Conservation (phyloP, 2,329 filamentous ascomycete species). For the Ampelomyces quisqualis region DNA sequence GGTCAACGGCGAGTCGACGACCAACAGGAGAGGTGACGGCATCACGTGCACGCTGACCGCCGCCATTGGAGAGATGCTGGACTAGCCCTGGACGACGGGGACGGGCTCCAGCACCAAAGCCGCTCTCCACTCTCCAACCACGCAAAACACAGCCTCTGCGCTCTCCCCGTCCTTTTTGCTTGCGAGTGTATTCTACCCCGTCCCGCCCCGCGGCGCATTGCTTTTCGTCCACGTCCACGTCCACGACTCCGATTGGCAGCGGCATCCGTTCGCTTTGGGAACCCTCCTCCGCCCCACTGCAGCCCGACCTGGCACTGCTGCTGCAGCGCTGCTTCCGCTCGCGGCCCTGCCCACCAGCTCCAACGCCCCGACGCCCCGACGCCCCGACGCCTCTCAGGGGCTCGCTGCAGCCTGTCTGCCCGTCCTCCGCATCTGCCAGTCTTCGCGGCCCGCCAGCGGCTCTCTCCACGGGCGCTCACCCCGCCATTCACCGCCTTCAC, state of each 20-base stretch:
- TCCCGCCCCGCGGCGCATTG: background rate
- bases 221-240: conserved; percentile 8
- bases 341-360: conserved; percentile 6
- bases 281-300: conserved; percentile 18
- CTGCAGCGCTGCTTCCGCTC: conserved; percentile 19
- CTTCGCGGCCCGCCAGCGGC: conserved; percentile 8
- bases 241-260: conserved; percentile 15
- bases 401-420: conserved; percentile 2
- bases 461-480: conserved; percentile 18
- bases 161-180: conserved; percentile 9
- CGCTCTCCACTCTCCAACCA: conserved; percentile 21
- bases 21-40: too few species aligned
- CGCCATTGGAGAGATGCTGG: conserved; percentile 4
- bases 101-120: conserved; percentile 12
- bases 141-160: conserved; percentile 10
- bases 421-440: conserved; percentile 2
- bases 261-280: conserved; percentile 10
- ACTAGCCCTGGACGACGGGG: conserved; percentile 1
- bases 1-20: conserved; percentile 10
- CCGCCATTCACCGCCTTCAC: conserved; percentile 34
- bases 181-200: conserved; percentile 9
- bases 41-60: conserved; percentile 18
- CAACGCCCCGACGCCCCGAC: background rate
- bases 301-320: conserved; percentile 21
- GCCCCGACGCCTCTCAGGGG: conserved; percentile 2